A percentile compares a stretch with the other conserved stretches of the same genome.
These are phyloP conservation scores for Globisporangium alternatum DNA, from an alignment of 352 stramenopile species.

Conservation along the genomic window DNA sequence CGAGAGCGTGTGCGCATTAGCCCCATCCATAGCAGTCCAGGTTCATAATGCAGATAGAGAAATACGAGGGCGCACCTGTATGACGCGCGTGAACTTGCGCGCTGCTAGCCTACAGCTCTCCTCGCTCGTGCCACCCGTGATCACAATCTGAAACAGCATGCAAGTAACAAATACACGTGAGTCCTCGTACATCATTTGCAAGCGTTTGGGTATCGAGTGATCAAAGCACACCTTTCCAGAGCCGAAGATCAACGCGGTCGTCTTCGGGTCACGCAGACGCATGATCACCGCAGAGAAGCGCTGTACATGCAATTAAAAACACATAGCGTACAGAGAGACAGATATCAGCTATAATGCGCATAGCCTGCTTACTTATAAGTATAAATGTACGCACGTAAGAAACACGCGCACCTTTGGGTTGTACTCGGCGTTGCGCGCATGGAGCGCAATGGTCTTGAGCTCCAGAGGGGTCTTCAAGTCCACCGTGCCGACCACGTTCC, in stretches of 20 bases:
- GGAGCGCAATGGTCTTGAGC: constrained; percentile 96
- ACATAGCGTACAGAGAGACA: not conserved
- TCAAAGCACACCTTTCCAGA: constrained; percentile 85
- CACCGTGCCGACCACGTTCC: constrained; percentile 94
- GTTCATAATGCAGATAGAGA: not conserved
- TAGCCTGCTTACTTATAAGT: not conserved
- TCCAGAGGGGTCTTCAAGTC: constrained; percentile 95
- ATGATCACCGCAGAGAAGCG: constrained; percentile 97
- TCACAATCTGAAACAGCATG: constrained; percentile 61
- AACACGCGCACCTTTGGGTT: constrained; percentile 92
- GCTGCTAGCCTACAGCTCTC: constrained; percentile 79
- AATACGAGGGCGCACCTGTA: constrained; percentile 44
- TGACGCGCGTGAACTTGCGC: constrained; percentile 84
- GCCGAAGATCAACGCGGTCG: constrained; percentile 97
- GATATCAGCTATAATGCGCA: not conserved
- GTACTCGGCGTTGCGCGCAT: constrained; percentile 99
- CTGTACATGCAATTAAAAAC: constrained; percentile 22
- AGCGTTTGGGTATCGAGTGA: too few species aligned
- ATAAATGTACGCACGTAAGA: not conserved
- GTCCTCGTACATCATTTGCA: too few species aligned
- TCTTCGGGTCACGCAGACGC: constrained; percentile 94
- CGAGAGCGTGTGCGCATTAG: not conserved
- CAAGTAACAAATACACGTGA: not conserved
- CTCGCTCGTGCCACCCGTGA: constrained; percentile 82
- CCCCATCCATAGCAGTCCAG: not conserved